These are phyloP conservation scores for Blastocystis sp. DNA, from an alignment of 352 stramenopile species.

Conservation along the genomic window DNA sequence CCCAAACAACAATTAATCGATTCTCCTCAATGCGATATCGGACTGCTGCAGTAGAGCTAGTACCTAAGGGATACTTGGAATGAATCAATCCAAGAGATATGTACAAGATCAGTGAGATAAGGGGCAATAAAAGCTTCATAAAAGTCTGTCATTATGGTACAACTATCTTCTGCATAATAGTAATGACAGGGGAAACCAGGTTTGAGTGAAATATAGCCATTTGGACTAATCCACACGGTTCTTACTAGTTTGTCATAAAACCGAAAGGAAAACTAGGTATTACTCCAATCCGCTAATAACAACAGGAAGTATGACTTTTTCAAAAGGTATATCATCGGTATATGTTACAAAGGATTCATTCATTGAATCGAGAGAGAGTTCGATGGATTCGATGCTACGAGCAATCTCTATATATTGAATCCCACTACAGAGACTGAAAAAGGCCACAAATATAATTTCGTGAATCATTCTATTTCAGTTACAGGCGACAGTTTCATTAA, in stretches of 20 bases:
- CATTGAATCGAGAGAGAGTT: background rate
- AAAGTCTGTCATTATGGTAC: background rate
- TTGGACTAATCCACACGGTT: constrained; percentile 27
- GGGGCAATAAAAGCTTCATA: constrained; percentile 48
- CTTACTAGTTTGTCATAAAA: constrained; percentile 41
- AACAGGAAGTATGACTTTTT: background rate
- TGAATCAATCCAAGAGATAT: background rate
- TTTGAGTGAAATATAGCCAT: constrained; percentile 24
- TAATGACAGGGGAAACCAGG: background rate
- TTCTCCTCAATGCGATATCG: background rate
- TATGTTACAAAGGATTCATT: background rate
- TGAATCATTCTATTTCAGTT: background rate
- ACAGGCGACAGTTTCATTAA: background rate
- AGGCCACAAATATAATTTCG: background rate
- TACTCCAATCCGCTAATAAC: background rate
- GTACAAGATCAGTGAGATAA: constrained; percentile 17
- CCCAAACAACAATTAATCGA: constrained; percentile 19
- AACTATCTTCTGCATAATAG: background rate
- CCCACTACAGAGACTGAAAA: background rate
- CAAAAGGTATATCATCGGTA: background rate
- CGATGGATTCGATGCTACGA: constrained; percentile 17
- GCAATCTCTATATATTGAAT: constrained; percentile 12
- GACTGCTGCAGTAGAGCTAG: background rate
- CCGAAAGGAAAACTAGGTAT: constrained; percentile 38
- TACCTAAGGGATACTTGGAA: background rate